These are phyloP conservation scores for Nannizziopsis barbatae DNA, from an alignment of 2,329 filamentous ascomycete species.

Conservation along the genomic window DNA sequence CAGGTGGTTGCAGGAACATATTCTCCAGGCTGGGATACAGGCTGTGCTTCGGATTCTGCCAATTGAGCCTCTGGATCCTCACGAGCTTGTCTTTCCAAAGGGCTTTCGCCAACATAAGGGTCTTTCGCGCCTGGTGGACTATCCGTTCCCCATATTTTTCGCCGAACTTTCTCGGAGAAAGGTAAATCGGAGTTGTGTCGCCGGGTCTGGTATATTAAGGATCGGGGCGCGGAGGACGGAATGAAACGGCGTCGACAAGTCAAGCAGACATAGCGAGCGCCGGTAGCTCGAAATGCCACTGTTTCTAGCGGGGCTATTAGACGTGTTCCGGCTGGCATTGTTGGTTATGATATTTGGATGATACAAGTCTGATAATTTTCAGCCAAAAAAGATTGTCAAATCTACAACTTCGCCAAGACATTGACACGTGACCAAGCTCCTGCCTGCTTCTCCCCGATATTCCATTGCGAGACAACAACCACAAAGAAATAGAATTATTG, in stretches of 20 bases:
- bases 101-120: slow-evolving; percentile 36
- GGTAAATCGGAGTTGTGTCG: slow-evolving; percentile 20
- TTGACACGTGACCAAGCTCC: too few species aligned
- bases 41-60: slow-evolving; percentile 11
- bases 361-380: slow-evolving; percentile 1
- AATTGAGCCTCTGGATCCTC: slow-evolving; percentile 12
- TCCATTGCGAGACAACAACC: too few species aligned
- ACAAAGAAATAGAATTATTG: too few species aligned
- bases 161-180: slow-evolving; percentile 37
- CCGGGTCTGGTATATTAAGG: slow-evolving; percentile 21
- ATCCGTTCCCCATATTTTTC: slow-evolving; percentile 42
- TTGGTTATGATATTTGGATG: slow-evolving; percentile 13
- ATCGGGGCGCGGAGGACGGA: slow-evolving; percentile 17
- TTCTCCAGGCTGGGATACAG: slow-evolving; percentile 16
- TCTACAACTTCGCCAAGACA: too few species aligned
- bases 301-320: slow-evolving; percentile 29
- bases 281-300: slow-evolving; percentile 20
- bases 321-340: slow-evolving; percentile 31
- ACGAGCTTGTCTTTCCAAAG: slow-evolving; percentile 23
- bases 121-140: slow-evolving; percentile 40
- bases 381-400: not conserved
- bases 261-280: slow-evolving; percentile 30
- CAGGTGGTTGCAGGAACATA: slow-evolving; percentile 42
- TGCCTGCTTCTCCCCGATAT: too few species aligned
- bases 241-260: slow-evolving; percentile 30